Percentiles rank a stretch among this genome's conserved stretches.
These are phyloP conservation scores for Mortierella sp. DNA, from an alignment of 371 early-diverging fungal species.

Conservation along the genomic window DNA sequence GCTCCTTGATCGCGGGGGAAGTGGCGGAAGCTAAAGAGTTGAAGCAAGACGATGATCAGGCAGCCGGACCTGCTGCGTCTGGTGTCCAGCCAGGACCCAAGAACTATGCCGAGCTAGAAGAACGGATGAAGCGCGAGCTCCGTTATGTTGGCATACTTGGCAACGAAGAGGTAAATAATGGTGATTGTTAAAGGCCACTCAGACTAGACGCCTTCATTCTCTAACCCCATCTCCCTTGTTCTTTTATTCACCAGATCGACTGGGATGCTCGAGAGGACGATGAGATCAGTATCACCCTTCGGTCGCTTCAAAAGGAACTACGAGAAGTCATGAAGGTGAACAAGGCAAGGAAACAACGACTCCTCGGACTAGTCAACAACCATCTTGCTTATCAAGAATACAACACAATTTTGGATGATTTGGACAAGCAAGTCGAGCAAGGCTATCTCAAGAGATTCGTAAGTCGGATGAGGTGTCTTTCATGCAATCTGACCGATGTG, in stretches of 20 bases:
- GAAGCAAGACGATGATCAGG: conserved; percentile 43
- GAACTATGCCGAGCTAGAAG: conserved; percentile 69
- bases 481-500: background rate
- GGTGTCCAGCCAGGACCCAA: conserved; percentile 20
- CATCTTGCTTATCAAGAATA: conserved; percentile 91
- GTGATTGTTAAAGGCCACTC: too few species aligned
- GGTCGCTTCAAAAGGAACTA: conserved; percentile 74
- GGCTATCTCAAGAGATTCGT: conserved; percentile 87
- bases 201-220: background rate
- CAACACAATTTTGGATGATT: conserved; percentile 83
- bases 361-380: conserved; percentile 74
- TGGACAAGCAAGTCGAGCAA: conserved; percentile 87
- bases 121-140: conserved; percentile 83
- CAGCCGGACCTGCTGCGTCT: conserved; percentile 11
- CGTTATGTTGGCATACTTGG: conserved; percentile 81
- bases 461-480: conserved; percentile 42
- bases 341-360: conserved; percentile 67
- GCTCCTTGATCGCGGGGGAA: conserved; percentile 74
- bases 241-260: conserved; percentile 56
- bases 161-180: conserved; percentile 73
- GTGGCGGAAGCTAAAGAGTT: conserved; percentile 53
- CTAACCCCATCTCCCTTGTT: background rate
- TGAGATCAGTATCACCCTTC: conserved; percentile 80
- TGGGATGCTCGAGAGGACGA: conserved; percentile 83
- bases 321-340: conserved; percentile 78